Conservation (phyloP, 2,329 filamentous ascomycete species). For the Paracoccidioides lutzii region DNA sequence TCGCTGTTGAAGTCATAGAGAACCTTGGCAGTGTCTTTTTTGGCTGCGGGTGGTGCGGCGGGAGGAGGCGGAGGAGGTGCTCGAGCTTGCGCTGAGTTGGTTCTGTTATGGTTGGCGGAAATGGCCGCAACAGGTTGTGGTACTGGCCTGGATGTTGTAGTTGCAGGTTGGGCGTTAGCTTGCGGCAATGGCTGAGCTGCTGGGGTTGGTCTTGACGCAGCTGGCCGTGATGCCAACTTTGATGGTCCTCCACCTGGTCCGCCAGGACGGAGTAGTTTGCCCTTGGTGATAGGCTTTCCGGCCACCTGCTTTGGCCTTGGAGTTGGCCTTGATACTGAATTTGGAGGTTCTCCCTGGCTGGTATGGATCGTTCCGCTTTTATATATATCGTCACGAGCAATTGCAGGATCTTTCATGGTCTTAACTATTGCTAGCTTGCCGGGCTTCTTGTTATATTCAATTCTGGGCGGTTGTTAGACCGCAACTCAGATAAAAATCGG, state of each 20-base stretch:
- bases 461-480: constrained; percentile 29
- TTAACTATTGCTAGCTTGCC: constrained; percentile 84
- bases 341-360: constrained; percentile 67
- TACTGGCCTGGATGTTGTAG: constrained; percentile 33
- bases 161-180: constrained; percentile 16
- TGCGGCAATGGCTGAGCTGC: constrained; percentile 20
- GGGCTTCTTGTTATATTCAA: constrained; percentile 97
- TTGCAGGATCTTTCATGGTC: constrained; percentile 71
- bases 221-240: constrained; percentile 46
- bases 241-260: constrained; percentile 73
- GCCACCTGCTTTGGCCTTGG: constrained; percentile 78
- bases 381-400: constrained; percentile 64
- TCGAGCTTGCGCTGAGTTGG: constrained; percentile 42
- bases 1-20: constrained; percentile 85
- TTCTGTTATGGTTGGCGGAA: constrained; percentile 39
- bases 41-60: constrained; percentile 44
- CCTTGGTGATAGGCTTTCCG: constrained; percentile 80
- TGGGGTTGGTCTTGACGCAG: constrained; percentile 25
- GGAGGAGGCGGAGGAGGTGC: constrained; percentile 50
- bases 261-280: constrained; percentile 81
- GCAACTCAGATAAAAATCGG: constrained; percentile 7
- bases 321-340: constrained; percentile 68
- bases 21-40: constrained; percentile 73
- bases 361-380: constrained; percentile 91
- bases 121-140: constrained; percentile 30